These are phyloP conservation scores for Naganishia vaughanmartiniae DNA, from an alignment of 768 basidiomycete species.

Conservation along the genomic window DNA sequence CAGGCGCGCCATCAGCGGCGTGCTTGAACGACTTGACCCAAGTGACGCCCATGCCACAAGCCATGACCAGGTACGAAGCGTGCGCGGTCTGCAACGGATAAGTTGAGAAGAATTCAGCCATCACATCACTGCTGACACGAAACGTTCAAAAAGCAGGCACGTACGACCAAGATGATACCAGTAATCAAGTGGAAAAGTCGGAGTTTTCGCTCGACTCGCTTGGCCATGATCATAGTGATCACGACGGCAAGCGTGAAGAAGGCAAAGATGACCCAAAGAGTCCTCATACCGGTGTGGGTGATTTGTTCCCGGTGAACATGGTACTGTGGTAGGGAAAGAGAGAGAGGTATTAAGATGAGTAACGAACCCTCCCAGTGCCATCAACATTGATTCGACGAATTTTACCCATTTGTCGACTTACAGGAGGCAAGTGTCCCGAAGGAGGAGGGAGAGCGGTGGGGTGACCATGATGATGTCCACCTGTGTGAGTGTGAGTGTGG, in stretches of 20 bases:
- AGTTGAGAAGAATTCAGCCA: no score
- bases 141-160: not conserved
- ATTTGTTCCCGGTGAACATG: constrained; percentile 34
- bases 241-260: constrained; percentile 40
- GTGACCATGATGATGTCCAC: constrained; percentile 16
- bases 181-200: constrained; percentile 49
- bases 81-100: constrained; percentile 32
- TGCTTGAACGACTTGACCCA: constrained; percentile 40
- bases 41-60: constrained; percentile 42
- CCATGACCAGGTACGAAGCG: constrained; percentile 49
- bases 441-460: constrained; percentile 8
- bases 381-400: no score
- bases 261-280: constrained; percentile 45
- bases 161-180: constrained; percentile 42
- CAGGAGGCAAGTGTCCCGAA: constrained; percentile 20
- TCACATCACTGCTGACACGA: no score
- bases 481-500: constrained; percentile 13
- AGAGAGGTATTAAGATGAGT: not conserved
- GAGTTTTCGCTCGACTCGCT: constrained; percentile 45
- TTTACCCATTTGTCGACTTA: not conserved
- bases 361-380: no score
- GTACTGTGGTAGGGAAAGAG: not conserved
- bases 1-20: constrained; percentile 34
- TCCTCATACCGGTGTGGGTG: constrained; percentile 37
- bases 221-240: constrained; percentile 38